Evolutionary conservation across 108 stramenopile species (phyloP), one percentile per base, ranked within the genome.

Genomic region (Skeletonema marinoi): DNA sequence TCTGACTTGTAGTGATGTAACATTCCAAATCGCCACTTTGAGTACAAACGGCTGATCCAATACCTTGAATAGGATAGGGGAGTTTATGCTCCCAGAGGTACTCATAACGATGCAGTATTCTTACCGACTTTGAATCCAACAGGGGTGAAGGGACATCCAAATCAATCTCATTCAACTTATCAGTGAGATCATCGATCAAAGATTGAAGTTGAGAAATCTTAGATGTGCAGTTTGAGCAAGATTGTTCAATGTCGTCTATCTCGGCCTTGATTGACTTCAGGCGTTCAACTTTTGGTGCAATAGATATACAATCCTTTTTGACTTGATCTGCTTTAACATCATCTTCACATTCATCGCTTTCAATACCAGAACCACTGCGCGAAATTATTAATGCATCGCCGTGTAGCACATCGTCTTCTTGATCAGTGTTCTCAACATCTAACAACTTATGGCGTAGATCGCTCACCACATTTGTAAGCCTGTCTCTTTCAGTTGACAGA

Each of bases 41-140:
- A 3, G 13, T 14, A 48, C 56, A 56, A 9, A 30, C 21, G 4
- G 38, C 9, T 38, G 58, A 61, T 25, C 39, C 36, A 29, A 80
- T 74, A 7, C 68, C 72, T 44, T 80, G 66, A 12, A 80, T 74
- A 31, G 79, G 79, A 58, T 80, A 80, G 3, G 79, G 73, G n/a
- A 80, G 61, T 32, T 60, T 66, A 39, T 73, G 21, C 56, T 80
- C 72, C 30, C 73, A 65, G 6, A 69, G 36, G 30, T 69, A 38
- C 25, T 73, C 60, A 70, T 74, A 80, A 31, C 73, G 72, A 32
- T 80, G 79, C 61, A 80, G 31, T 65, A 74, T 74, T 61, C 72
- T 80, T 31, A 72, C 21, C 1, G 21, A 12, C 17, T 36, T 32
- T 33, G 69, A 17, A 69, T 48, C 61, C 17, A 21, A 13, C 11